Evolutionary conservation across 805 yeast genomes (phyloP).

Genomic region (Vanderwaltozyma polyspora): DNA sequence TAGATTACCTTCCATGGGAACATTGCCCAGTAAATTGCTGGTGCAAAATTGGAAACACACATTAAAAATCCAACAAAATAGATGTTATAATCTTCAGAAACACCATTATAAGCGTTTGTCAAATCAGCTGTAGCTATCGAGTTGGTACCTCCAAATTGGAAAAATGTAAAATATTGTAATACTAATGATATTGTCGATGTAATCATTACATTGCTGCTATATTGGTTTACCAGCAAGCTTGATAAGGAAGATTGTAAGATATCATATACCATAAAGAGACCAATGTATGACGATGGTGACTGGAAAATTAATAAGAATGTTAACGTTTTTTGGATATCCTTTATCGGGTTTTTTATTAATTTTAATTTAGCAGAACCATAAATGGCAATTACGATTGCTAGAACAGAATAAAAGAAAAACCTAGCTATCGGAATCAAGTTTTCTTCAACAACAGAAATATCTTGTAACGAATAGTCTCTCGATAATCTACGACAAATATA

Average conservation of each 20-base stretch:
- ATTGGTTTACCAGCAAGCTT: constrained; percentile 4
- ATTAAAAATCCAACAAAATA: constrained; percentile 66
- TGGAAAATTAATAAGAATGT: constrained; percentile 39
- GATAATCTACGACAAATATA: constrained; percentile 6
- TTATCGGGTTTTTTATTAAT: constrained; percentile 2
- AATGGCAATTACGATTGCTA: constrained; percentile 27
- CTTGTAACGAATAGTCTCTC: constrained; percentile 13
- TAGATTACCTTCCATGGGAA: constrained; percentile 15
- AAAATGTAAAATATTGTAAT: constrained; percentile 68
- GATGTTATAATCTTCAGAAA: constrained; percentile 52
- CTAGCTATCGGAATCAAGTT: constrained; percentile 28
- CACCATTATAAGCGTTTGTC: constrained; percentile 86
- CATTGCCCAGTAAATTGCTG: constrained; percentile 72
- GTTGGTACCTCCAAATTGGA: constrained; percentile 83
- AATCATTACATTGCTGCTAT: constrained; percentile 5
- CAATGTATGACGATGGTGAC: constrained; percentile 37
- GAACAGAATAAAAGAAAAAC: constrained; percentile 26
- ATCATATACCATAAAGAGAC: constrained; percentile 35
- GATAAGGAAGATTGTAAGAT: constrained; percentile 9
- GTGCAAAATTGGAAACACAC: constrained; percentile 73
- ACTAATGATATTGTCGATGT: constrained; percentile 28
- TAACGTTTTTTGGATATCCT: constrained; percentile 15
- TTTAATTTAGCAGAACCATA: constrained; percentile 11
- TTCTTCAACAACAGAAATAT: constrained; percentile 15
- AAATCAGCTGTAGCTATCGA: constrained; percentile 85